phyloP scores from a whole-genome alignment of 1,284 basidiomycete genomes.

The Tilletia caries region DNA sequence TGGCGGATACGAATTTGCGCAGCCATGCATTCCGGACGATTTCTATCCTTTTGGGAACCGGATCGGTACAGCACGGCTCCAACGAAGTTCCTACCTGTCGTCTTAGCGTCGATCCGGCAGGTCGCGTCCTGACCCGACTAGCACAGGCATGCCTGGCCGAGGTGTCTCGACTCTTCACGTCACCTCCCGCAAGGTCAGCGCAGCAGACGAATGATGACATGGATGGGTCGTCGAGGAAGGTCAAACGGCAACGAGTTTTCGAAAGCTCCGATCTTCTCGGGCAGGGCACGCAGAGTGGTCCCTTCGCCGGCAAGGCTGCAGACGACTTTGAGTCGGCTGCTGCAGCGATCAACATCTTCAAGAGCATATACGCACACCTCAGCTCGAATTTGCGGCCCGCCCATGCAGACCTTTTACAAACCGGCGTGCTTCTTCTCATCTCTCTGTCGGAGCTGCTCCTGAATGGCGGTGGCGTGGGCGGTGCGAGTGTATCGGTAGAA shows the following conservation, averaged over 20 bases:
- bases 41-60: background rate
- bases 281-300: background rate
- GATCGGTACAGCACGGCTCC: background rate
- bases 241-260: background rate
- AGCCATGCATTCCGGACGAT: background rate
- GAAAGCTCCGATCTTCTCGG: background rate
- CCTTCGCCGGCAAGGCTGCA: constrained; percentile 1
- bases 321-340: background rate
- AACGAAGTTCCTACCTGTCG: background rate
- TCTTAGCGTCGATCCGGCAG: background rate
- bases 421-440: background rate
- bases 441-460: background rate
- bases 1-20: background rate
- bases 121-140: background rate
- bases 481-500: background rate
- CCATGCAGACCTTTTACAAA: constrained; percentile 5
- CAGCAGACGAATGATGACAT: background rate
- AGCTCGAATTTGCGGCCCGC: background rate
- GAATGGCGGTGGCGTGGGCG: background rate
- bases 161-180: background rate
- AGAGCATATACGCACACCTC: constrained; percentile 1
- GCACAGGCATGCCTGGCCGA: constrained; percentile 4
- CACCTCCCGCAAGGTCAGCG: background rate
- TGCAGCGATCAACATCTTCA: background rate
- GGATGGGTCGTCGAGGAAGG: constrained; percentile 5